Percentiles rank a stretch among this genome's conserved stretches.
Evolutionary conservation across 371 early-diverging fungal genomes (phyloP).

Genomic region (Neoconidiobolus thromboides): DNA sequence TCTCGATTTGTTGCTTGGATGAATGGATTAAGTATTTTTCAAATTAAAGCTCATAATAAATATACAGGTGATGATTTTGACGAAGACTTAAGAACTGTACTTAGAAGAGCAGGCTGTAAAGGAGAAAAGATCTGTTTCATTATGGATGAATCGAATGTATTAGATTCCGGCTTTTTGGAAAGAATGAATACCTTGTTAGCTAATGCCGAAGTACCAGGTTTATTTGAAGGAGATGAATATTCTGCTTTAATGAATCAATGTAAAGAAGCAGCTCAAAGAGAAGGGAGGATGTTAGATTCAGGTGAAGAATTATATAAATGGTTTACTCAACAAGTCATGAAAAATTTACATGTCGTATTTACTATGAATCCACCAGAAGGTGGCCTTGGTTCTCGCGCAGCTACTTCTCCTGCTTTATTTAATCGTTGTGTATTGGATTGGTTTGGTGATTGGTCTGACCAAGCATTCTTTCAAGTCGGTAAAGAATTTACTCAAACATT

Average conservation of each 20-base stretch:
- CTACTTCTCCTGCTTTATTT: slow-evolving; percentile 97
- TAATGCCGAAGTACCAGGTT: slow-evolving; percentile 95
- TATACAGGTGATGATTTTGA: slow-evolving; percentile 95
- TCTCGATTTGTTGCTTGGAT: slow-evolving; percentile 98
- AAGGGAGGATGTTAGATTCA: slow-evolving; percentile 86
- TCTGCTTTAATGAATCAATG: slow-evolving; percentile 85
- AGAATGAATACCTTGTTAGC: slow-evolving; percentile 97
- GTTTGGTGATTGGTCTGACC: slow-evolving; percentile 98
- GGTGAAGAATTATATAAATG: slow-evolving; percentile 91
- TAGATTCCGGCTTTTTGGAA: slow-evolving; percentile 92
- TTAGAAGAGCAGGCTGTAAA: slow-evolving; percentile 85
- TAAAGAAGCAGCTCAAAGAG: slow-evolving; percentile 84
- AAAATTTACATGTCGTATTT: slow-evolving; percentile 95
- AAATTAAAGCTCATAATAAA: slow-evolving; percentile 90
- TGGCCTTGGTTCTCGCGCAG: slow-evolving; percentile 80
- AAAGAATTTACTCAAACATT: slow-evolving; percentile 79
- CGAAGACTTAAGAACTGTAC: slow-evolving; percentile 80
- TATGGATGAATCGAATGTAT: slow-evolving; percentile 93
- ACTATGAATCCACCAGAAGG: slow-evolving; percentile 98
- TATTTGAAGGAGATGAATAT: slow-evolving; percentile 97
- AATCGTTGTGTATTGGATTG: slow-evolving; percentile 98
- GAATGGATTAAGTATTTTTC: slow-evolving; percentile 92
- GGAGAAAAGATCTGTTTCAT: slow-evolving; percentile 97
- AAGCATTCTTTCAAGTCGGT: slow-evolving; percentile 95
- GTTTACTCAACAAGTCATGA: slow-evolving; percentile 92